Evolutionary conservation across 2,329 filamentous ascomycete species (phyloP), one percentile per base, ranked within the genome.

Genomic region (Diplodia sapinea): DNA sequence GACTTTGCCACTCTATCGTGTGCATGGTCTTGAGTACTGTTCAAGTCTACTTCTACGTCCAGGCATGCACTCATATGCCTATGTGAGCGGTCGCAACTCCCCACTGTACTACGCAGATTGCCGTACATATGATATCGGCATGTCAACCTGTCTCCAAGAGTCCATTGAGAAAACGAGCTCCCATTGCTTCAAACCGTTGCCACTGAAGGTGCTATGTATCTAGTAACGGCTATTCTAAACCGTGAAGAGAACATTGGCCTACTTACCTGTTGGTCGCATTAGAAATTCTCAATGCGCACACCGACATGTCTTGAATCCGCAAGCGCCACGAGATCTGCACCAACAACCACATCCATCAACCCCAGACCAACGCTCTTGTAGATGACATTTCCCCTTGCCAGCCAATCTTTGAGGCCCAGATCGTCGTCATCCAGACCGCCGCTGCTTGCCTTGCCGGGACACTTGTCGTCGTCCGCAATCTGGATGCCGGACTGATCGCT

Each of bases 331-430:
- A 91, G 71, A 71, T 88, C 84, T 33, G 81, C 80, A 0, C 87
- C 88, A 6, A 89, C 86, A 2, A 88, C 85, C 43, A 91, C 79
- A 78, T 91, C 89, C 87, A 90, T 91, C 69, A 91, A 74, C 0
- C 88, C 88, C 66, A 91, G 75, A 0, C 89, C 89, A 3, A 91
- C 88, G 71, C 86, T 86, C 82, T 91, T 91, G 74, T 89, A 91
- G 40, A 91, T 86, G 0, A 91, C 85, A 74, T 90, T 88, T 0
- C 89, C 89, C 56, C 80, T 82, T 69, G 85, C 82, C 62, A 90
- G 73, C 87, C 88, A 91, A 43, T 88, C 84, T 50, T 80, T 79
- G 70, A 90, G 65, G 11, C 75, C 75, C 0, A 76, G 74, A 33
- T 75, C 73, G 52, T 79, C 75, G 8, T 76, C 78, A 59, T 78